These are phyloP conservation scores for Candida morakotiae DNA, from an alignment of 805 yeast species.

Conservation along the genomic window DNA sequence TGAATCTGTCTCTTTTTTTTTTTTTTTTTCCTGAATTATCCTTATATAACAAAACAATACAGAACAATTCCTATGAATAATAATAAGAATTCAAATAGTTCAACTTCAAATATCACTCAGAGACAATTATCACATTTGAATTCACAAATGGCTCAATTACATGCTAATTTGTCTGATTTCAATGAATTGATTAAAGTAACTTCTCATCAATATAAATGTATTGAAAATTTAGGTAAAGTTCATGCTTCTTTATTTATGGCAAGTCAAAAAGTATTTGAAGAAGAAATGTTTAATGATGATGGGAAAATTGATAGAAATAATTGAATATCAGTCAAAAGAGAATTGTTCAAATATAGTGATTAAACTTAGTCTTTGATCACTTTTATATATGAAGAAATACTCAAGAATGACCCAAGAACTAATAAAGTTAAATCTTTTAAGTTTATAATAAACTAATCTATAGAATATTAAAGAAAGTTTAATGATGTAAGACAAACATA, in stretches of 20 bases:
- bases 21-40: background rate
- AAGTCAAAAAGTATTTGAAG: conserved; percentile 37
- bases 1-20: background rate
- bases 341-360: background rate
- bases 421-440: no score
- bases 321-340: no score
- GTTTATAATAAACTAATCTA: no score
- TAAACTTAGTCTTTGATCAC: no score
- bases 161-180: conserved; percentile 51
- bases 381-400: no score
- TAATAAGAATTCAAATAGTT: no score
- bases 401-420: no score
- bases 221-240: conserved; percentile 50
- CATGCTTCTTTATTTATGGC: conserved; percentile 53
- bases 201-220: conserved; percentile 47
- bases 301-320: background rate
- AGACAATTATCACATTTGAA: conserved; percentile 42
- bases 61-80: no score
- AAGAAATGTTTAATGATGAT: conserved; percentile 22
- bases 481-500: no score
- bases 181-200: conserved; percentile 49
- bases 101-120: no score
- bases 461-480: no score
- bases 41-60: no score
- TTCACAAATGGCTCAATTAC: conserved; percentile 36